Evolutionary conservation across 2,329 filamentous ascomycete species (phyloP).

Genomic region (Penicillium oxalicum): DNA sequence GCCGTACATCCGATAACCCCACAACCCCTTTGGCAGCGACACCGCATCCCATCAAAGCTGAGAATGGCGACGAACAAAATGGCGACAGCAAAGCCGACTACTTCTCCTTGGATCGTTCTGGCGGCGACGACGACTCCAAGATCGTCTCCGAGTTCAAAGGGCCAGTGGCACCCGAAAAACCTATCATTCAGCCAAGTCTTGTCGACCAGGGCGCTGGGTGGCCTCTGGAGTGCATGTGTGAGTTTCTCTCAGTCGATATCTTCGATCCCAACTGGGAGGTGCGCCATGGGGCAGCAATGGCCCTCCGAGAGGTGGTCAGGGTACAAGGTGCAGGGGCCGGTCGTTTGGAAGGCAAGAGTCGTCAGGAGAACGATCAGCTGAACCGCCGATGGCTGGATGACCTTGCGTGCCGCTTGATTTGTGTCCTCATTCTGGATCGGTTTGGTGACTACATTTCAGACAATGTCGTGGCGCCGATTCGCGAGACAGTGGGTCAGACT

Average conservation of each 20-base stretch:
- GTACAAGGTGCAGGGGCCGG: conserved; percentile 90
- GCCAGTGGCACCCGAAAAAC: conserved; percentile 70
- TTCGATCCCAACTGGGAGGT: conserved; percentile 95
- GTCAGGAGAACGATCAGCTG: conserved; percentile 66
- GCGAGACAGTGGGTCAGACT: conserved; percentile 91
- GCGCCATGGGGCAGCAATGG: conserved; percentile 92
- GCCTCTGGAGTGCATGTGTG: conserved; percentile 90
- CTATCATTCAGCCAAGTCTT: conserved; percentile 72
- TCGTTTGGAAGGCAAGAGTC: conserved; percentile 62
- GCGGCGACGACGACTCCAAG: conserved; percentile 82
- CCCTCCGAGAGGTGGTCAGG: conserved; percentile 80
- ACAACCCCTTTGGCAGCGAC: conserved; percentile 51
- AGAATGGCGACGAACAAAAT: conserved; percentile 53
- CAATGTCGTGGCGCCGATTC: conserved; percentile 90
- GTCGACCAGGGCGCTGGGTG: conserved; percentile 76
- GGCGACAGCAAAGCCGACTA: conserved; percentile 69
- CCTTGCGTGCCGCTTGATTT: conserved; percentile 87
- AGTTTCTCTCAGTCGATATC: conserved; percentile 86
- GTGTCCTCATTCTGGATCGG: conserved; percentile 92
- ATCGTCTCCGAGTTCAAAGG: conserved; percentile 96
- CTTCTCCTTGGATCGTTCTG: conserved; percentile 77
- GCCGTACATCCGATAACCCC: conserved; percentile 59
- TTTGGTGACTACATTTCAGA: conserved; percentile 98
- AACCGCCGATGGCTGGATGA: conserved; percentile 91
- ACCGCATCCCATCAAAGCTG: conserved; percentile 55